Conservation (phyloP, 2,329 filamentous ascomycete genomes). For the Aspergillus spinulosporus region DNA sequence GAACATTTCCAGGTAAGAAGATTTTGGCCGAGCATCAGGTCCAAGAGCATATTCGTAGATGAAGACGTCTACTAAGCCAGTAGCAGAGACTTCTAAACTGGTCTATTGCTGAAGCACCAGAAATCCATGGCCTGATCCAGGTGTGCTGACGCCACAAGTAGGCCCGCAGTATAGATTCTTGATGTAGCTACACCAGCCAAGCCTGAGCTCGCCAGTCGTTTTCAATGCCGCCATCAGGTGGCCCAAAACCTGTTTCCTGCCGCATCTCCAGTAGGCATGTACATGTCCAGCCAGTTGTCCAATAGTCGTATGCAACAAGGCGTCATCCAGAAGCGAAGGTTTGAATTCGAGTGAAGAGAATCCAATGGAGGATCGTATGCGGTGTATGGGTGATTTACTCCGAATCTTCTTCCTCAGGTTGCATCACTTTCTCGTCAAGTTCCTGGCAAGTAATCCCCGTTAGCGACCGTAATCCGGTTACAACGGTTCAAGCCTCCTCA, state of each 20-base stretch:
- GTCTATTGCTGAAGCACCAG: not conserved
- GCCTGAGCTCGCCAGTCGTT: not conserved
- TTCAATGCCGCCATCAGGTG: not conserved
- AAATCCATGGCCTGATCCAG: not conserved
- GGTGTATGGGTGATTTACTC: conserved; percentile 30
- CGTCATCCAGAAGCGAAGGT: not conserved
- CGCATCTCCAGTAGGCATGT: not conserved
- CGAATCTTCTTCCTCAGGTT: conserved; percentile 49
- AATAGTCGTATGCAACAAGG: not conserved
- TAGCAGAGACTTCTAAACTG: not conserved
- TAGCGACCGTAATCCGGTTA: not conserved
- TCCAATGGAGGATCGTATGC: not conserved
- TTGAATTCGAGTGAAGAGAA: not conserved
- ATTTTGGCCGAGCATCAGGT: not conserved
- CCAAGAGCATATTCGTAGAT: not conserved
- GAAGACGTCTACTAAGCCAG: not conserved
- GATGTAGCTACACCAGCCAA: not conserved
- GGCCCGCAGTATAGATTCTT: not conserved
- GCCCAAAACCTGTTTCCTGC: not conserved
- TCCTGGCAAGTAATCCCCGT: conserved; percentile 34
- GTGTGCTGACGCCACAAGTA: not conserved
- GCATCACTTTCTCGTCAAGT: conserved; percentile 50
- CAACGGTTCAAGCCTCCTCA: conserved; percentile 18
- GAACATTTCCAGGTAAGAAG: not conserved
- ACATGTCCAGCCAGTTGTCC: not conserved